These are phyloP conservation scores for Candida insectalens DNA, from an alignment of 805 yeast genomes.

Conservation along the genomic window DNA sequence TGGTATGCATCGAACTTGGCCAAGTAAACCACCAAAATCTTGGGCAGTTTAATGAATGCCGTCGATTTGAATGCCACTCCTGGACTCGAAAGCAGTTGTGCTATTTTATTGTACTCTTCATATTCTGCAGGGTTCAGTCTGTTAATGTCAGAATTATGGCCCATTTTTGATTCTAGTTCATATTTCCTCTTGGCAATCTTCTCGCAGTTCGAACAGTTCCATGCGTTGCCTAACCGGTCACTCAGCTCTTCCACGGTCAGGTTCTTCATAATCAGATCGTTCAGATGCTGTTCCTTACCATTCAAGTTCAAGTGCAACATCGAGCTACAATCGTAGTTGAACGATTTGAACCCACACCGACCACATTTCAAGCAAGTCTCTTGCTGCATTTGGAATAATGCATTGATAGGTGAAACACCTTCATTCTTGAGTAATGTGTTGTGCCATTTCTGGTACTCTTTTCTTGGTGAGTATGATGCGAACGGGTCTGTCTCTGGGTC, in stretches of 20 bases:
- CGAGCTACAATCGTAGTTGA: slow-evolving; percentile 34
- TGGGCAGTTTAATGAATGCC: slow-evolving; percentile 26
- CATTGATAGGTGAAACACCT: slow-evolving; percentile 60
- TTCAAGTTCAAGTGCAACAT: slow-evolving; percentile 22
- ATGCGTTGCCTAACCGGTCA: slow-evolving; percentile 62
- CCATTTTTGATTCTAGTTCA: slow-evolving; percentile 1
- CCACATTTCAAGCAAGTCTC: slow-evolving; percentile 56
- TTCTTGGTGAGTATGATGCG: slow-evolving; percentile 15
- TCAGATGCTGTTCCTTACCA: slow-evolving; percentile 25
- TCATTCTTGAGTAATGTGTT: slow-evolving; percentile 40
- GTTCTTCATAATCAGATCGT: slow-evolving; percentile 55
- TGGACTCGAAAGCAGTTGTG: slow-evolving; percentile 12
- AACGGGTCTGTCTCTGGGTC: slow-evolving; percentile 18
- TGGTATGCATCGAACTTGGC: slow-evolving; percentile 22
- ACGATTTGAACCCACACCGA: slow-evolving; percentile 52
- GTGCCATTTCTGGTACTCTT: slow-evolving; percentile 52
- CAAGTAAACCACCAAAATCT: slow-evolving; percentile 22
- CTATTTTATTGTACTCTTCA: slow-evolving; percentile 13
- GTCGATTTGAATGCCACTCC: slow-evolving; percentile 20
- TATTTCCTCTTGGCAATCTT: slow-evolving; percentile 16
- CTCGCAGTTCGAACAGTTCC: slow-evolving; percentile 74
- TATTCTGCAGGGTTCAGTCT: slow-evolving; percentile 11
- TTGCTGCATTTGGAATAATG: slow-evolving; percentile 63
- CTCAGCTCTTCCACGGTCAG: slow-evolving; percentile 53
- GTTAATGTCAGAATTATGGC: slow-evolving; percentile 2